These are phyloP conservation scores for Suhomyces canberraensis DNA, from an alignment of 805 yeast species.

Conservation along the genomic window DNA sequence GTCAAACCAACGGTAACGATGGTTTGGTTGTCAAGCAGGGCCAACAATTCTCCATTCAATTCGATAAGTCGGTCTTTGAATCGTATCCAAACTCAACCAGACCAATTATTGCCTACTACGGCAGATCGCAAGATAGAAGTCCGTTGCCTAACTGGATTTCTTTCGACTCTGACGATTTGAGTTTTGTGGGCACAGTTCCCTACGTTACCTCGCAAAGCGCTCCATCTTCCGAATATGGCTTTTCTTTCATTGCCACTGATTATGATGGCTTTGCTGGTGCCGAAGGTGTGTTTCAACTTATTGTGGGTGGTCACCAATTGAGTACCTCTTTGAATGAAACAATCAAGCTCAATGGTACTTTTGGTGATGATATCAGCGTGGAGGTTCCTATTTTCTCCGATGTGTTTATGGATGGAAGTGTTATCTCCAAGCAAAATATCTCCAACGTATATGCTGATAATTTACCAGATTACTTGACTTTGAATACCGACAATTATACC, in stretches of 20 bases:
- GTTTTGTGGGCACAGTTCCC: constrained; percentile 87
- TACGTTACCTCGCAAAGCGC: constrained; percentile 82
- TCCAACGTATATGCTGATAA: constrained; percentile 46
- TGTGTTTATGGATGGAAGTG: constrained; percentile 61
- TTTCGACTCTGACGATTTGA: constrained; percentile 59
- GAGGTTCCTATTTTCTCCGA: constrained; percentile 58
- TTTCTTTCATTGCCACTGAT: constrained; percentile 78
- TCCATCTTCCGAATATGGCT: constrained; percentile 70
- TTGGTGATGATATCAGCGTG: constrained; percentile 50
- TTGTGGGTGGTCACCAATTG: constrained; percentile 86
- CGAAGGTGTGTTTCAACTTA: constrained; percentile 62
- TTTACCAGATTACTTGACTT: constrained; percentile 60
- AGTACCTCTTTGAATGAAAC: constrained; percentile 61
- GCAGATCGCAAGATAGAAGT: constrained; percentile 74
- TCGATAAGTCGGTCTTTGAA: constrained; percentile 58
- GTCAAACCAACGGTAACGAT: constrained; percentile 71
- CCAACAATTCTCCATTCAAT: constrained; percentile 59
- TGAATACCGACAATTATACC: constrained; percentile 37
- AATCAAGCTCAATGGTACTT: constrained; percentile 64
- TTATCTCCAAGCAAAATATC: constrained; percentile 50
- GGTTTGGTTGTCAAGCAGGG: constrained; percentile 76
- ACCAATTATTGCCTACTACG: constrained; percentile 66
- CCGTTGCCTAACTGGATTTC: constrained; percentile 89
- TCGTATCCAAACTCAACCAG: constrained; percentile 42
- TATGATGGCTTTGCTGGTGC: constrained; percentile 70